Evolutionary conservation across 148 eudicot species (phyloP).

Genomic region (Rhododendron griersonianum): DNA sequence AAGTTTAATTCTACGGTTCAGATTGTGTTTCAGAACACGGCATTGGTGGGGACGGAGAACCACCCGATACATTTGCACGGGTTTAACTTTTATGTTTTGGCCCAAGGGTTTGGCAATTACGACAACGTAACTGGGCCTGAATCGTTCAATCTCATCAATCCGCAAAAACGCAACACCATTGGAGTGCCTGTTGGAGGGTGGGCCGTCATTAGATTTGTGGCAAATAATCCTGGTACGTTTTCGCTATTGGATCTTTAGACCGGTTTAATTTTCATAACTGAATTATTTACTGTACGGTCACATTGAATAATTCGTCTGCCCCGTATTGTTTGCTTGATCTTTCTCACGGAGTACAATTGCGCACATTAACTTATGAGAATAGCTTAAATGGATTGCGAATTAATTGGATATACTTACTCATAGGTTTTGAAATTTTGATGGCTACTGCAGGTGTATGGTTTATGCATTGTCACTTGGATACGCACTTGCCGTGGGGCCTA

Average conservation of each 20-base stretch:
- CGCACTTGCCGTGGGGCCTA: not conserved
- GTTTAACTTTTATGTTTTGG: constrained; percentile 55
- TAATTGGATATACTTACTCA: not conserved
- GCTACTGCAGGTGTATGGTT: not conserved
- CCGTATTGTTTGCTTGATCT: too few relatives aligned
- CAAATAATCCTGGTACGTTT: constrained; percentile 60
- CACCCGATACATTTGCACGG: constrained; percentile 87
- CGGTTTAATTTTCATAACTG: not conserved
- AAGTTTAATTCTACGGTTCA: constrained; percentile 49
- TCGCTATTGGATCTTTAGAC: not conserved
- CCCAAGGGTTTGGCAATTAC: constrained; percentile 21
- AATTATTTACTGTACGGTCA: too few relatives aligned
- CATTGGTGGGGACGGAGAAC: constrained; percentile 41
- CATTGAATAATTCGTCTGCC: too few relatives aligned
- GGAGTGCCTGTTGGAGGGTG: constrained; percentile 49
- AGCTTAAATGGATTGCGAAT: too few relatives aligned
- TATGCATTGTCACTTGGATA: not conserved
- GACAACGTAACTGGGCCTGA: constrained; percentile 22
- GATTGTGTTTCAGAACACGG: constrained; percentile 15
- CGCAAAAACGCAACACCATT: constrained; percentile 62
- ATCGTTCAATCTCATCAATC: constrained; percentile 51
- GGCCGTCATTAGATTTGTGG: constrained; percentile 31
- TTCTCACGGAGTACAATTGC: too few relatives aligned
- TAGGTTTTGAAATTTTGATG: not conserved
- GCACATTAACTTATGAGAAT: not conserved